A percentile compares a stretch with the other conserved stretches of the same genome.
Conservation (phyloP, 345 rosid genomes). For the Euphorbia peplus region DNA sequence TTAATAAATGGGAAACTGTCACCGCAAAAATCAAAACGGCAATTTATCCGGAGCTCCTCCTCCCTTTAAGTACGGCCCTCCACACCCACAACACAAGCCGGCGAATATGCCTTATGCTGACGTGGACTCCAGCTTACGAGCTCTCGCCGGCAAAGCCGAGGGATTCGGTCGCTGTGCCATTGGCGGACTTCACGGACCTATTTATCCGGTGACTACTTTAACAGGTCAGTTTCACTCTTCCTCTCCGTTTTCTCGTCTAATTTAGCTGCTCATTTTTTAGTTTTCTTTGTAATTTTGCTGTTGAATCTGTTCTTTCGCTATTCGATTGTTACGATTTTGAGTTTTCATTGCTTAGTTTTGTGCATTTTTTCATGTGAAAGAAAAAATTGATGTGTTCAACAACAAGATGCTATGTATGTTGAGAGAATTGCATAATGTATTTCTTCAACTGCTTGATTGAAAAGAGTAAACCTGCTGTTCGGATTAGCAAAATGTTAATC, state of each 20-base stretch:
- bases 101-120: conserved; percentile 48
- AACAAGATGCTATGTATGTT: not conserved
- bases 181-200: conserved; percentile 75
- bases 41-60: conserved; percentile 5
- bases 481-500: not conserved
- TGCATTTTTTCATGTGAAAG: not conserved
- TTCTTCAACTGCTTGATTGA: not conserved
- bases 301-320: not conserved
- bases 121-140: conserved; percentile 66
- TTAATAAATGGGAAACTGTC: conserved; percentile 14
- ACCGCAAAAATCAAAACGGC: conserved; percentile 1
- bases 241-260: not conserved
- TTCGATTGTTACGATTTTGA: not conserved
- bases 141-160: conserved; percentile 81
- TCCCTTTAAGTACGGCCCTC: not conserved
- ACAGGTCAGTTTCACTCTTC: conserved; percentile 40
- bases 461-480: no score
- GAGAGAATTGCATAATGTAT: not conserved
- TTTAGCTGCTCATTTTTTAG: not conserved
- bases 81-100: not conserved
- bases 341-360: not conserved
- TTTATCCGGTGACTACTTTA: conserved; percentile 64
- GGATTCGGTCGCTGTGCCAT: conserved; percentile 81
- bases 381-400: not conserved
- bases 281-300: not conserved